These are phyloP conservation scores for Kwoniella shivajii DNA, from an alignment of 1,284 basidiomycete genomes.

Conservation along the genomic window DNA sequence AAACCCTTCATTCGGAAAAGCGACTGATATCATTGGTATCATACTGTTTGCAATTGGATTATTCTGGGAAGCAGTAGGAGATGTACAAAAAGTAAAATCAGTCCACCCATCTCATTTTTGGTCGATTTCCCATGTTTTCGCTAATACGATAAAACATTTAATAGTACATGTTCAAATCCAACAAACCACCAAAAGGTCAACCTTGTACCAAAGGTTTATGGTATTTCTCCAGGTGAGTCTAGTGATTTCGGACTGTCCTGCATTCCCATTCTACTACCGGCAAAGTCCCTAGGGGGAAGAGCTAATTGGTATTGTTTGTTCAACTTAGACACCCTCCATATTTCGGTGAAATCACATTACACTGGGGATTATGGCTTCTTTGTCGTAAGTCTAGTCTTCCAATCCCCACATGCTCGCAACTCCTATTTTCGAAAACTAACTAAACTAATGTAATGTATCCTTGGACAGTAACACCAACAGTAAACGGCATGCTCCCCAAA, in stretches of 20 bases:
- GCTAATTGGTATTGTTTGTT: too few species aligned
- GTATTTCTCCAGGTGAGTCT: constrained; percentile 35
- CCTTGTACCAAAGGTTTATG: constrained; percentile 62
- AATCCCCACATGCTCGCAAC: not conserved
- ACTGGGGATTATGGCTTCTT: constrained; percentile 72
- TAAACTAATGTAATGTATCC: not conserved
- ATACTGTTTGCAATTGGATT: constrained; percentile 68
- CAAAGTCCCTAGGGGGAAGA: too few species aligned
- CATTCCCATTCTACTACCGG: too few species aligned
- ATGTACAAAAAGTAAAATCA: constrained; percentile 64
- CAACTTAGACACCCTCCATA: constrained; percentile 65
- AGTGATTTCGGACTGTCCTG: too few species aligned
- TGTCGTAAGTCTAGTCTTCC: constrained; percentile 47
- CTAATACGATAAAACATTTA: not conserved
- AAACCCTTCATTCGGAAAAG: constrained; percentile 63
- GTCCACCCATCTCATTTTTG: not conserved
- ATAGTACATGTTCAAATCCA: constrained; percentile 63
- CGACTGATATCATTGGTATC: constrained; percentile 68
- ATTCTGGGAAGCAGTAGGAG: constrained; percentile 63
- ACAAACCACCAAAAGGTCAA: constrained; percentile 60
- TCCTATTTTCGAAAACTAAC: not conserved
- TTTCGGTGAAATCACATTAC: constrained; percentile 73
- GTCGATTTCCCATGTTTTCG: not conserved
- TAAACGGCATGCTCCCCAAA: constrained; percentile 56
- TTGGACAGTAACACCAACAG: constrained; percentile 59